Conservation (phyloP, 169 alveolate genomes). For the Eimeria tenella region DNA sequence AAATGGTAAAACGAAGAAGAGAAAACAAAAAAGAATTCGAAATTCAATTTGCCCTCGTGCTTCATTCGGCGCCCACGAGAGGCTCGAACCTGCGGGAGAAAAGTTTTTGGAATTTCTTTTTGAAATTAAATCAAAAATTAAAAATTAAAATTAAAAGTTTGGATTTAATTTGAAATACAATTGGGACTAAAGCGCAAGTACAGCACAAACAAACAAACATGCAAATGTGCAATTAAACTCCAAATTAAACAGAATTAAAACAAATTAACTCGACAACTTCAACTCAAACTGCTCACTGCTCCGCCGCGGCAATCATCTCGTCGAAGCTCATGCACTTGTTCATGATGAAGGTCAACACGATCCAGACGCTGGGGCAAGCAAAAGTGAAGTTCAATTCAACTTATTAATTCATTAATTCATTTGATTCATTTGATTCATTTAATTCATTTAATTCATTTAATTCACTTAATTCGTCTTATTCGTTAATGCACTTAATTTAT, state of each 20-base stretch:
- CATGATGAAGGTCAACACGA: constrained; percentile 66
- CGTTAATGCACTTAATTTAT: too few relatives aligned
- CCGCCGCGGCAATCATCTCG: constrained; percentile 72
- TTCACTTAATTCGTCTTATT: too few relatives aligned
- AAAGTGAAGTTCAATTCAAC: not conserved
- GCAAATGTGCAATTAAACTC: not conserved
- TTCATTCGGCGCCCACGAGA: constrained; percentile 42
- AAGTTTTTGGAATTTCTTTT: not conserved
- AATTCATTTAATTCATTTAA: too few relatives aligned
- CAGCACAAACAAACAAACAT: not conserved
- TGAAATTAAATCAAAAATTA: not conserved
- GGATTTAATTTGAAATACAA: too few relatives aligned
- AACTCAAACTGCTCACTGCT: constrained; percentile 74
- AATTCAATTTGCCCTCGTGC: too few relatives aligned
- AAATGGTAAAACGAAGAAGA: too few relatives aligned
- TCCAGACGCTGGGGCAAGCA: constrained; percentile 79
- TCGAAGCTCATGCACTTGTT: constrained; percentile 73
- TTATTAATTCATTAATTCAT: too few relatives aligned
- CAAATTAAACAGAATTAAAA: not conserved
- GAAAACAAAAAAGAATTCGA: too few relatives aligned
- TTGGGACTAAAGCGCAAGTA: constrained; percentile 17
- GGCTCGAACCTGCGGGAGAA: constrained; percentile 57
- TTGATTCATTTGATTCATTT: too few relatives aligned
- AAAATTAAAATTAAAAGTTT: too few relatives aligned
- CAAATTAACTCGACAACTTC: not conserved